A percentile compares a stretch with the other conserved stretches of the same genome.
Evolutionary conservation across 768 basidiomycete genomes (phyloP).

Genomic region (Amanita pallidorosea): DNA sequence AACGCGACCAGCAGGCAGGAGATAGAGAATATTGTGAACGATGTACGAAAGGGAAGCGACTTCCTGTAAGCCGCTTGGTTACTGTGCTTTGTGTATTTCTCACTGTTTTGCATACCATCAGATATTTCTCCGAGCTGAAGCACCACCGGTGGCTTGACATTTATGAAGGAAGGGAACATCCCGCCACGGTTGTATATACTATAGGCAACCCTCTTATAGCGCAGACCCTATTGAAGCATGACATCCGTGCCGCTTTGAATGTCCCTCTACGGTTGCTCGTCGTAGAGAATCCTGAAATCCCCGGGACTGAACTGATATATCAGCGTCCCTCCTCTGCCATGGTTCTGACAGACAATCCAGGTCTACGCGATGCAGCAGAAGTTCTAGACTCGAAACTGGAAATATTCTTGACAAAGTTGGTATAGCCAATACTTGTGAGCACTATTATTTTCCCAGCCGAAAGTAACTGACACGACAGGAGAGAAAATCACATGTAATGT

Average conservation of each 20-base stretch:
- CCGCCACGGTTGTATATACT: slow-evolving; percentile 28
- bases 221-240: slow-evolving; percentile 29
- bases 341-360: slow-evolving; percentile 17
- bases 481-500: no score
- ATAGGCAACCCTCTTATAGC: slow-evolving; percentile 44
- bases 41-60: slow-evolving; percentile 21
- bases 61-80: slow-evolving; percentile 28
- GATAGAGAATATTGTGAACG: slow-evolving; percentile 21
- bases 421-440: not conserved
- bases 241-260: slow-evolving; percentile 27
- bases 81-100: not conserved
- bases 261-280: slow-evolving; percentile 38
- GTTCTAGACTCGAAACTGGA: slow-evolving; percentile 35
- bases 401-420: slow-evolving; percentile 17
- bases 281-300: slow-evolving; percentile 23
- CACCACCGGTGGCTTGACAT: slow-evolving; percentile 26
- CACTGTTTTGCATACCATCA: slow-evolving; percentile 9
- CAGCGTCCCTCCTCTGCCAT: slow-evolving; percentile 39
- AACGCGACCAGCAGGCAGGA: slow-evolving; percentile 23
- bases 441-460: not conserved
- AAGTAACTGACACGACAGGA: not conserved
- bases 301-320: slow-evolving; percentile 32
- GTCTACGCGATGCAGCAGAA: slow-evolving; percentile 22
- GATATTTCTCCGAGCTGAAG: slow-evolving; percentile 29
- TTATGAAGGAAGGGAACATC: slow-evolving; percentile 17